Conservation (phyloP, 805 yeast genomes). For the Henningerozyma blattae region DNA sequence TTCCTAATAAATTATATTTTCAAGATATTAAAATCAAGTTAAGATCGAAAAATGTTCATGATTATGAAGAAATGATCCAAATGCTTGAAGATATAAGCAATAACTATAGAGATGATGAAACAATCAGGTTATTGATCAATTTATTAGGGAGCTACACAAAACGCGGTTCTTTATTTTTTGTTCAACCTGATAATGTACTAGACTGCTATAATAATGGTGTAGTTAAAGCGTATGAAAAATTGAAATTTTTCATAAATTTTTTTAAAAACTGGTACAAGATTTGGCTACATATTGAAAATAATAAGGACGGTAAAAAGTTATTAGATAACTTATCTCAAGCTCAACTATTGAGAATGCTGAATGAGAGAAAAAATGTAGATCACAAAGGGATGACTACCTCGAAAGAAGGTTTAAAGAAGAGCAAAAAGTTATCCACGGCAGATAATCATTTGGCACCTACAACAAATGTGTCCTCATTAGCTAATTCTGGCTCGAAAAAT, state of each 20-base stretch:
- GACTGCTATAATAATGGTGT: constrained; percentile 10
- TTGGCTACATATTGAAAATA: constrained; percentile 17
- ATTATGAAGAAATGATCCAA: constrained; percentile 11
- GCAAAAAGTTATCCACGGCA: too few species aligned
- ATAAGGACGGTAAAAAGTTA: constrained; percentile 4
- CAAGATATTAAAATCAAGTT: constrained; percentile 9
- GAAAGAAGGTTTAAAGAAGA: too few species aligned
- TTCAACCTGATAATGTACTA: constrained; percentile 10
- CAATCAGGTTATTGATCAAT: constrained; percentile 3
- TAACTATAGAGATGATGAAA: constrained; percentile 1
- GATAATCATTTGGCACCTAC: too few species aligned
- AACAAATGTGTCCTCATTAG: too few species aligned
- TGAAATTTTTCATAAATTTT: constrained; percentile 7
- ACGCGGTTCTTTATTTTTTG: constrained; percentile 5
- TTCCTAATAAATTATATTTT: constrained; percentile 15
- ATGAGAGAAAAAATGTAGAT: constrained; percentile 20
- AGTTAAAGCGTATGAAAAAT: constrained; percentile 5
- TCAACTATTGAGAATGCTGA: constrained; percentile 13
- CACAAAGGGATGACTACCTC: too few species aligned
- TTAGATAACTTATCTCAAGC: constrained; percentile 6
- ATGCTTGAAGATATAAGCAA: constrained; percentile 11
- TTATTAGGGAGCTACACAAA: constrained; percentile 5
- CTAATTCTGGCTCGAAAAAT: too few species aligned
- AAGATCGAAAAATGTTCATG: constrained; percentile 13
- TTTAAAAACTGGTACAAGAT: constrained; percentile 9